These are phyloP conservation scores for Breynia disticha DNA, from an alignment of 441 rosid species.

Conservation along the genomic window DNA sequence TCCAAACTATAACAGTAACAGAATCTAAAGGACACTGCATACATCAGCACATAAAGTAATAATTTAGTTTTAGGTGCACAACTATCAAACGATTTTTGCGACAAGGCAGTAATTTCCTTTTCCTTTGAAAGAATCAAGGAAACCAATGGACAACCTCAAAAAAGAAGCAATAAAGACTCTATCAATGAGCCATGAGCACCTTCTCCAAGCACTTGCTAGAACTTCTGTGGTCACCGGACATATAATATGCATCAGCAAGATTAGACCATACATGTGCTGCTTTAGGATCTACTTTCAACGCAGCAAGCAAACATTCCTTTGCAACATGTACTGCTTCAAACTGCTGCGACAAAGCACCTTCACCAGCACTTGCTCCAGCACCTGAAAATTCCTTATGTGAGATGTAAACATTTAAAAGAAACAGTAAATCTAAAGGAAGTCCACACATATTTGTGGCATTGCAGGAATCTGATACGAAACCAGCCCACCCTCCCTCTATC, in stretches of 20 bases:
- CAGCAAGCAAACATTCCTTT: slow-evolving; percentile 74
- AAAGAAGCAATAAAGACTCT: slow-evolving; percentile 39
- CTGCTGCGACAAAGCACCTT: slow-evolving; percentile 45
- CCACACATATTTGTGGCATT: slow-evolving; percentile 51
- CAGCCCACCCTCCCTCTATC: too few relatives aligned
- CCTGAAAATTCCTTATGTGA: slow-evolving; percentile 36
- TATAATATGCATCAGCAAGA: slow-evolving; percentile 69
- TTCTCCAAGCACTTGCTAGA: slow-evolving; percentile 96
- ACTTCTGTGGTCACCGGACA: slow-evolving; percentile 73
- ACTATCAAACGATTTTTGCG: too few relatives aligned
- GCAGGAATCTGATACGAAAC: too few relatives aligned
- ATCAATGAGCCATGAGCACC: slow-evolving; percentile 66
- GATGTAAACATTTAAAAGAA: not conserved
- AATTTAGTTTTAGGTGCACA: not conserved
- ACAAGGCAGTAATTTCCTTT: slow-evolving; percentile 7
- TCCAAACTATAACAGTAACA: not conserved
- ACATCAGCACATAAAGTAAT: slow-evolving; percentile 1
- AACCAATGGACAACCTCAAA: slow-evolving; percentile 45
- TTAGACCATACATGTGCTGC: slow-evolving; percentile 81
- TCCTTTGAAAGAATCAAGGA: slow-evolving; percentile 22
- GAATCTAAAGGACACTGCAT: slow-evolving; percentile 2
- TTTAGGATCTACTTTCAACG: slow-evolving; percentile 70
- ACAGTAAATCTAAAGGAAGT: slow-evolving; percentile 27
- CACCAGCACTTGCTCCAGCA: slow-evolving; percentile 73
- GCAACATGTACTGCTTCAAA: slow-evolving; percentile 57